Evolutionary conservation across 495 filamentous ascomycete genomes (phyloP).

Genomic region (Penicillium silybi): DNA sequence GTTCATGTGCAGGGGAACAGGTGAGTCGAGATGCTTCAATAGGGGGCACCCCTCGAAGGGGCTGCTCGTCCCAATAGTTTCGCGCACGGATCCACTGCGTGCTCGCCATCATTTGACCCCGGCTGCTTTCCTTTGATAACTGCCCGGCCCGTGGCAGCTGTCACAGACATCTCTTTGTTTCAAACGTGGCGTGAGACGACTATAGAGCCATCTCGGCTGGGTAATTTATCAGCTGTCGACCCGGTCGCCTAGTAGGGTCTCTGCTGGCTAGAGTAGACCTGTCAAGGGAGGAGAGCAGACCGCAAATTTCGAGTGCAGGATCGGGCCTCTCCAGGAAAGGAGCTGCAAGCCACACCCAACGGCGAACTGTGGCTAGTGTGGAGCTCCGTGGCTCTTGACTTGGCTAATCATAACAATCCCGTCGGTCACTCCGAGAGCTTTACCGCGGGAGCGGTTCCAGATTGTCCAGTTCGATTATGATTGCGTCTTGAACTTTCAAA

Average conservation of each 20-base stretch:
- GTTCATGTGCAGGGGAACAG: slow-evolving; percentile 17
- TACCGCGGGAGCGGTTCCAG: background rate
- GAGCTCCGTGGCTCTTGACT: background rate
- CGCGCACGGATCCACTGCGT: slow-evolving; percentile 21
- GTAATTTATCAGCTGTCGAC: background rate
- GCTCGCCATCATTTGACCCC: slow-evolving; percentile 2
- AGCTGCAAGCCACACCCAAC: slow-evolving; percentile 24
- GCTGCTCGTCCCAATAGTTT: slow-evolving; percentile 22
- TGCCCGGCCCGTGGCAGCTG: slow-evolving; percentile 10
- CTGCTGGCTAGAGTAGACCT: too few species aligned
- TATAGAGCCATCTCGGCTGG: slow-evolving; percentile 4
- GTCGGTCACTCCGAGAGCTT: slow-evolving; percentile 17
- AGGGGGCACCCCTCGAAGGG: background rate
- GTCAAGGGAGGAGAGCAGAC: slow-evolving; percentile 11
- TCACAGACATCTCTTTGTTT: slow-evolving; percentile 1
- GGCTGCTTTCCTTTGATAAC: slow-evolving; percentile 1
- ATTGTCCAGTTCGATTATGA: background rate
- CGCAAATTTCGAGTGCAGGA: slow-evolving; percentile 13
- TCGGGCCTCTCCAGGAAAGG: background rate
- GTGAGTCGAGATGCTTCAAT: background rate
- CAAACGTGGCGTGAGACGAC: slow-evolving; percentile 5
- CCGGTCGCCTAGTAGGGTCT: background rate
- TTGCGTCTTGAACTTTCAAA: background rate
- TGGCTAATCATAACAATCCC: slow-evolving; percentile 6
- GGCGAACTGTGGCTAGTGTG: slow-evolving; percentile 19